Conservation (phyloP, 1,139 yeast genomes). For the Candida tetrigidarum region DNA sequence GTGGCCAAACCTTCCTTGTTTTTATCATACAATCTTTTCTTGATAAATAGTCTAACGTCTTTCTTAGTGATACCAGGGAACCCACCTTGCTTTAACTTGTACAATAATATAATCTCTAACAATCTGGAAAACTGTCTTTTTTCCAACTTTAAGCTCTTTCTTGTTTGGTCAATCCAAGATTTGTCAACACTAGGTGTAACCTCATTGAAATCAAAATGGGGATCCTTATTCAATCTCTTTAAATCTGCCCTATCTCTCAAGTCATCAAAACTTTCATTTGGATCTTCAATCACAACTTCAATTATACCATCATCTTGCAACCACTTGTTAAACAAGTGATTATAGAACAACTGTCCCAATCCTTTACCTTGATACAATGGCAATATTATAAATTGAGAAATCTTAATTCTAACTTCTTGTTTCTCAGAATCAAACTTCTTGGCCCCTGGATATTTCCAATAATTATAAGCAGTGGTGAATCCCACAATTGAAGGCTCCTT, state of each 20-base stretch:
- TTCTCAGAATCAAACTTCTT: constrained; percentile 55
- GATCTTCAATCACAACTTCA: constrained; percentile 93
- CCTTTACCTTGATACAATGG: constrained; percentile 80
- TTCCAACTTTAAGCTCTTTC: constrained; percentile 61
- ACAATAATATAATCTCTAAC: constrained; percentile 72
- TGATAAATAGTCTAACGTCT: constrained; percentile 63
- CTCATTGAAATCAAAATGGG: constrained; percentile 28
- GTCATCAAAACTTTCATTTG: constrained; percentile 91
- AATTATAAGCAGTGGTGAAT: constrained; percentile 81
- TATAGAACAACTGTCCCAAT: constrained; percentile 72
- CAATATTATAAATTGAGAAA: constrained; percentile 83
- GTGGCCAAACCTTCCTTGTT: constrained; percentile 78
- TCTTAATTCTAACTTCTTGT: constrained; percentile 63
- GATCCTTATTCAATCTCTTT: constrained; percentile 41
- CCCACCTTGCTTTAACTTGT: constrained; percentile 33
- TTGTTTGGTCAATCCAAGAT: constrained; percentile 48
- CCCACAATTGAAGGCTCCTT: constrained; percentile 61
- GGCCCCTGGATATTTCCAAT: constrained; percentile 74
- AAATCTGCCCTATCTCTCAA: constrained; percentile 85
- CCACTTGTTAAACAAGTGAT: constrained; percentile 59
- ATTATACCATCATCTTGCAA: constrained; percentile 51
- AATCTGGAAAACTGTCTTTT: constrained; percentile 78
- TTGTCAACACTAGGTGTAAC: constrained; percentile 30
- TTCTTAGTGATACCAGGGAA: constrained; percentile 30
- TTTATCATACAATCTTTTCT: constrained; percentile 71